Percentiles rank a stretch among this genome's conserved stretches.
phyloP scores from a whole-genome alignment of 805 yeast species.

The Vanderwaltozyma verrucispora region DNA sequence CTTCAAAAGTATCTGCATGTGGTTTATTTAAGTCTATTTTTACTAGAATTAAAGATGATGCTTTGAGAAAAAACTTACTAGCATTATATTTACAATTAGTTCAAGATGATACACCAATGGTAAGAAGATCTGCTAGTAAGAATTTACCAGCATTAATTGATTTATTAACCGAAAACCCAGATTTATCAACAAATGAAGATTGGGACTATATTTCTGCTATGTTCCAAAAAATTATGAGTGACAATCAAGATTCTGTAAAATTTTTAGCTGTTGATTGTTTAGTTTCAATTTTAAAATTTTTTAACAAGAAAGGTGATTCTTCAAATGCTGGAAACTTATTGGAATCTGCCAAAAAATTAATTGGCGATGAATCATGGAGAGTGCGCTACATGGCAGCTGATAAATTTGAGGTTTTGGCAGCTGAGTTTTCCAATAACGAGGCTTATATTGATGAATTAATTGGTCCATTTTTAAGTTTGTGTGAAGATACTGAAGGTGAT shows the following conservation, averaged over 20 bases:
- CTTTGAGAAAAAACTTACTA: constrained; percentile 50
- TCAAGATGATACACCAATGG: constrained; percentile 97
- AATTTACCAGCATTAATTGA: constrained; percentile 69
- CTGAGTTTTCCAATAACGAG: constrained; percentile 49
- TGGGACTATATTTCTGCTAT: constrained; percentile 72
- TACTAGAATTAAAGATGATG: constrained; percentile 43
- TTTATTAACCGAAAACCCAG: constrained; percentile 40
- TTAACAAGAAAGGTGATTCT: constrained; percentile 45
- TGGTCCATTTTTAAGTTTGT: constrained; percentile 58
- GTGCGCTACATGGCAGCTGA: constrained; percentile 99
- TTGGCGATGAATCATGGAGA: constrained; percentile 92
- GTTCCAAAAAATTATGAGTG: constrained; percentile 70
- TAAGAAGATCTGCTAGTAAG: constrained; percentile 89
- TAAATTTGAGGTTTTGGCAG: constrained; percentile 65
- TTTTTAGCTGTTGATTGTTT: constrained; percentile 82
- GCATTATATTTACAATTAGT: constrained; percentile 59
- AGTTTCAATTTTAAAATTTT: constrained; percentile 66
- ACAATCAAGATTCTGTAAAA: constrained; percentile 92
- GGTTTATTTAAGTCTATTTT: constrained; percentile 73
- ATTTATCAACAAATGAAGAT: constrained; percentile 44
- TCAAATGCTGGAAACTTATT: constrained; percentile 55
- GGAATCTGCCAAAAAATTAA: constrained; percentile 56
- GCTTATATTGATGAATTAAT: constrained; percentile 40
- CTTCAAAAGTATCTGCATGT: constrained; percentile 82
- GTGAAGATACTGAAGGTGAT: constrained; percentile 93